Evolutionary conservation across 495 filamentous ascomycete genomes (phyloP), one percentile per base, ranked within the genome.

Genomic region (Aspergillus incahuasiensis): DNA sequence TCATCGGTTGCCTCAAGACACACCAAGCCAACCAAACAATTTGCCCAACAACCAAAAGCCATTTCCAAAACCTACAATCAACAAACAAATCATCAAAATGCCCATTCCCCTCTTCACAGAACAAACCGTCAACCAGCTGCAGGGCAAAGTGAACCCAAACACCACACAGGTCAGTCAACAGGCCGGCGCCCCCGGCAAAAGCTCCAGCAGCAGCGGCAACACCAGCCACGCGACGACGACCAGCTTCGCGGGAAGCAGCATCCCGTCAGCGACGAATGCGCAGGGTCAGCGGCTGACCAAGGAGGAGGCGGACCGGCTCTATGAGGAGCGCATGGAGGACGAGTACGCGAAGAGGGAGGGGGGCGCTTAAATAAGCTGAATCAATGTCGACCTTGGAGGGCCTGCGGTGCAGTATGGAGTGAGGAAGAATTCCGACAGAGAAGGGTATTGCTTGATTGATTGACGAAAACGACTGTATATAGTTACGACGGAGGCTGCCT

Each of bases 311-410:
- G 84, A 86, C 55, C 73, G 73, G 21, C 54, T 79, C 15, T 90
- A 88, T 48, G 82, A 86, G 63, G 85, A 88, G 71, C 71, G 79
- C n/a, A 89, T 88, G 57, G 84, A 87, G 74, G 86, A 89, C 39
- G 86, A 90, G 68, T 89, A 90, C 65, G 85, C 86, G n/a, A 88
- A 88, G 76, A 68, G 86, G 45, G 86, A 88, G 59, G 86, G 86
- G 0, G 86, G 86, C 38, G 83, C 86, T 25, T 88, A 56, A 19
- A 13, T 21, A 6, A 25, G 21, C 11, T 15, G 11, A 8, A 6
- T 35, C 6, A 12, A 11, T 35, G 13, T 15, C 8, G 25, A 28
- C 8, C 25, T 28, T 28, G 25, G 25, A 28, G 25, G 8, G 25
- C 8, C 25, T 3, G 25, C 3, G 25, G 25, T 8, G 25, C 25